Evolutionary conservation across 768 basidiomycete genomes (phyloP).

Genomic region (Cubamyces lactineus): DNA sequence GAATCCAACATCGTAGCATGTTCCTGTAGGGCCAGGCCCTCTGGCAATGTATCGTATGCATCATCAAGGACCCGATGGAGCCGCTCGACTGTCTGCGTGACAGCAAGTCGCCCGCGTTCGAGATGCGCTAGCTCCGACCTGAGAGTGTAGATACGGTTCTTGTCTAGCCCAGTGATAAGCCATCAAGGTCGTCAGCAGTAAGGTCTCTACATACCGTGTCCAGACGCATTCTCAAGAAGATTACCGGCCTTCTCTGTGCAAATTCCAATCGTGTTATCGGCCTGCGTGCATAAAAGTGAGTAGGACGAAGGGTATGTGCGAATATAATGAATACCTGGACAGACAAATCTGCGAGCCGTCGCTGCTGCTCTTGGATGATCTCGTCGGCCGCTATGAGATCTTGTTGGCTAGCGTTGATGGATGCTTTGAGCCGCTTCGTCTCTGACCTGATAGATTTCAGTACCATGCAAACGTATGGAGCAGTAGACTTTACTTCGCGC

Average conservation of each 20-base stretch:
- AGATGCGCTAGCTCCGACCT: conserved; percentile 5
- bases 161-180: not conserved
- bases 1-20: conserved; percentile 3
- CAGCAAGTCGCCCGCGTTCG: not conserved
- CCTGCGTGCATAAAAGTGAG: not conserved
- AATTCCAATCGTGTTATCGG: not conserved
- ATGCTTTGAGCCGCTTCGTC: conserved; percentile 30
- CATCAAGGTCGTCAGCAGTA: not conserved
- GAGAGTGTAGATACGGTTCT: not conserved
- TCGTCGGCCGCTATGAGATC: not conserved
- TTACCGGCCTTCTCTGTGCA: not conserved
- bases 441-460: conserved; percentile 28
- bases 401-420: conserved; percentile 23
- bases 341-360: conserved; percentile 1
- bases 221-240: not conserved
- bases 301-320: not conserved
- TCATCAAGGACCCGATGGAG: conserved; percentile 14
- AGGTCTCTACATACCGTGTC: not conserved
- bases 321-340: not conserved
- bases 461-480: too few species aligned
- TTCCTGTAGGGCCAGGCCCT: conserved; percentile 2
- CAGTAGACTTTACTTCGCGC: conserved; percentile 34
- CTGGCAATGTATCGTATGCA: conserved; percentile 7
- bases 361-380: not conserved
- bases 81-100: conserved; percentile 13